These are phyloP conservation scores for Mucor lusitanicus DNA, from an alignment of 371 early-diverging fungal genomes.

Conservation along the genomic window DNA sequence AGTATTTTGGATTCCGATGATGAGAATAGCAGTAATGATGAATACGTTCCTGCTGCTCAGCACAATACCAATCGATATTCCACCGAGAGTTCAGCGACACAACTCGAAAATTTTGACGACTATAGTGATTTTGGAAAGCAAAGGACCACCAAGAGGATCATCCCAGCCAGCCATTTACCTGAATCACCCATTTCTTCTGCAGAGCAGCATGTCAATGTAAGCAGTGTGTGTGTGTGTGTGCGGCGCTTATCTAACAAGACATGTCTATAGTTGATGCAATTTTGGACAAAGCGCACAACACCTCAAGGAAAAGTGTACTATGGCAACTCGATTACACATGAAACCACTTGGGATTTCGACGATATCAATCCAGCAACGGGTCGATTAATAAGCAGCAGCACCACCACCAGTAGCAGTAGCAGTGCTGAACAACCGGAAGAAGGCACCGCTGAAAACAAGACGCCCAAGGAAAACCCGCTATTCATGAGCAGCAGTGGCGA, in stretches of 20 bases:
- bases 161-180: background rate
- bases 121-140: constrained; percentile 8
- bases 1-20: constrained; percentile 25
- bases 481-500: background rate
- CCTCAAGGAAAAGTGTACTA: constrained; percentile 74
- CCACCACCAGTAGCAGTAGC: background rate
- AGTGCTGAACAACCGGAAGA: background rate
- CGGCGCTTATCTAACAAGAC: background rate
- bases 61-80: background rate
- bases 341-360: constrained; percentile 68
- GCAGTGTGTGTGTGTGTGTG: background rate
- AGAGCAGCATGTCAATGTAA: constrained; percentile 8
- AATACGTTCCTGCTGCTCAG: background rate
- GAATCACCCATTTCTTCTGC: background rate
- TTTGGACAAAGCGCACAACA: constrained; percentile 63
- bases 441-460: background rate
- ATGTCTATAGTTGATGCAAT: constrained; percentile 24
- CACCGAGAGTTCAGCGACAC: background rate
- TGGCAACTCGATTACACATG: constrained; percentile 77
- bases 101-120: background rate
- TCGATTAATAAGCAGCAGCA: constrained; percentile 16
- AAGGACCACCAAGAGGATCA: background rate
- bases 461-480: background rate
- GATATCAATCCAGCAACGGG: constrained; percentile 44
- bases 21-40: constrained; percentile 14